Evolutionary conservation across 306 rosid genomes (phyloP).

Genomic region (Benincasa hispida): DNA sequence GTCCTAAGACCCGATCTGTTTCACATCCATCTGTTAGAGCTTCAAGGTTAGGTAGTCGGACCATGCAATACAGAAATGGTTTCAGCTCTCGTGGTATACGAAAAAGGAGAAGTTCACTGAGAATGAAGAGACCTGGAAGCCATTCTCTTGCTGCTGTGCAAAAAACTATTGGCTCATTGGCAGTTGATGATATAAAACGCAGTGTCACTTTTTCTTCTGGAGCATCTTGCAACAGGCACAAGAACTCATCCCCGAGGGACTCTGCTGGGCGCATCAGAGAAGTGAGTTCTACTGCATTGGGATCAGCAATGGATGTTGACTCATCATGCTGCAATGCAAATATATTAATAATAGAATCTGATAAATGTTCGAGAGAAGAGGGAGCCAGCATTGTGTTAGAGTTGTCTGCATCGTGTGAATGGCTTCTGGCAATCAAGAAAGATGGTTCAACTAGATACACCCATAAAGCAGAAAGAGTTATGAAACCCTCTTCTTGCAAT

Average conservation of each 20-base stretch:
- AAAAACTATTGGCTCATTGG: conserved; percentile 22
- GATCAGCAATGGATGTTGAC: conserved; percentile 15
- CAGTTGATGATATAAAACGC: conserved; percentile 32
- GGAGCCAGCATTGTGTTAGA: conserved; percentile 37
- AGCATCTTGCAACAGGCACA: conserved; percentile 20
- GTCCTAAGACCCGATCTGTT: conserved; percentile 1
- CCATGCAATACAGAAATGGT: conserved; percentile 23
- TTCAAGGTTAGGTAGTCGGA: conserved; percentile 27
- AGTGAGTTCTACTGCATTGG: conserved; percentile 12
- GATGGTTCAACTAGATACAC: conserved; percentile 35
- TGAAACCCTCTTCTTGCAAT: conserved; percentile 39
- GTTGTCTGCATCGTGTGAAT: conserved; percentile 33
- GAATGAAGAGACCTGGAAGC: conserved; percentile 42
- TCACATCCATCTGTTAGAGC: conserved; percentile 19
- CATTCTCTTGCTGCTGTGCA: conserved; percentile 18
- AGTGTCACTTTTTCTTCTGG: conserved; percentile 18
- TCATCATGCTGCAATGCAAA: conserved; percentile 37
- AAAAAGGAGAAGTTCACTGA: conserved; percentile 44
- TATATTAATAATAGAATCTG: conserved; percentile 40
- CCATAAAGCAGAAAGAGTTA: conserved; percentile 43
- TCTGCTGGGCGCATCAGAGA: conserved; percentile 20
- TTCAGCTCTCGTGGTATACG: conserved; percentile 26
- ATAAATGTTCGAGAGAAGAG: conserved; percentile 43
- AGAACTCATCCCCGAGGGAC: conserved; percentile 18
- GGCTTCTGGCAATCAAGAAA: conserved; percentile 57